Evolutionary conservation across 2,329 filamentous ascomycete species (phyloP), one percentile per base, ranked within the genome.

Genomic region (Hirsutella rhossiliensis): DNA sequence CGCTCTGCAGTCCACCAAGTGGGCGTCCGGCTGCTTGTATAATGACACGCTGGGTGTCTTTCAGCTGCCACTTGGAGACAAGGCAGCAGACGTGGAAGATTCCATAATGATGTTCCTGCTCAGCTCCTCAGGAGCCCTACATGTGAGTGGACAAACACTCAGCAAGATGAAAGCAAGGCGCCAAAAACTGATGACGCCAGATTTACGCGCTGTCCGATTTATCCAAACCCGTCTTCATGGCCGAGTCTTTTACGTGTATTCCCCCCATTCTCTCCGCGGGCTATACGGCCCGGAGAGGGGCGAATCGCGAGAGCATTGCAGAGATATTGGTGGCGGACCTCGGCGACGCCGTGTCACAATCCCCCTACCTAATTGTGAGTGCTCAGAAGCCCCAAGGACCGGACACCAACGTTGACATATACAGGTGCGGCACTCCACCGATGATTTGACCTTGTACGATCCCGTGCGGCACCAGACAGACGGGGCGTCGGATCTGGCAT

Each of bases 361-460:
- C 75, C 3, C 87, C 90, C 7, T 87, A 94, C 59, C 69, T 98
- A 18, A 81, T 97, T 52, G 85, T 90, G 67, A 65, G 82, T 41
- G 2, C 23, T 19, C 12, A 11, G 34, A 2, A 9, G 28, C n/a
- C 28, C 13, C 12, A 3, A 2, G 11, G 7, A 36, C 13, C 11
- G 15, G 28, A 9, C 23, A 17, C 5, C 34, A 11, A 37, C 11
- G 17, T 30, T 43, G 18, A 43, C 34, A 11, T 47, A 28, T 17
- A 17, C 50, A 88, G 84, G 68, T 89, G 27, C 84, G 90, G 42
- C 87, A 87, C 41, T 73, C 76, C 11, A 82, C 78, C 47, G 84
- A 95, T 50, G 89, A 97, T 56, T 67, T 97, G 30, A 83, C 84
- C 11, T 75, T 97, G 39, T 98, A 97, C 59, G 80, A 92, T 58